A percentile compares a stretch with the other conserved stretches of the same genome.
Evolutionary conservation across 495 filamentous ascomycete species (phyloP).

Genomic region (Aspergillus homomorphus): DNA sequence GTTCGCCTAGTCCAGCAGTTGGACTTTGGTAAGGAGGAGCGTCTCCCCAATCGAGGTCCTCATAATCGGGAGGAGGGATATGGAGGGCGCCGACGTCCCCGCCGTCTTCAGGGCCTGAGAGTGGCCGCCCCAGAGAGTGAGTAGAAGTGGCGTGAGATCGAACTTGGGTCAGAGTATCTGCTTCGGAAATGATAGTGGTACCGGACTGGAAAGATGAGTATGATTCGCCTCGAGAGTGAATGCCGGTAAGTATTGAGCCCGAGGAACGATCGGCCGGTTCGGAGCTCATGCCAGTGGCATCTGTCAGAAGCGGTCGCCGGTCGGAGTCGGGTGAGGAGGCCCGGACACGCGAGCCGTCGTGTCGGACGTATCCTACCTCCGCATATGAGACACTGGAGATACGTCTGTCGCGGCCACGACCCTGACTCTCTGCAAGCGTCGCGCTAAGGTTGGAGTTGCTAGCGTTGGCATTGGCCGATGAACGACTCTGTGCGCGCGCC

Average conservation of each 20-base stretch:
- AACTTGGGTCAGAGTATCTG: constrained; percentile 26
- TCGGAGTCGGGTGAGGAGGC: constrained; percentile 79
- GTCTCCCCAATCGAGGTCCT: constrained; percentile 49
- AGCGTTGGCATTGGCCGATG: constrained; percentile 29
- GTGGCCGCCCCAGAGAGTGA: constrained; percentile 21
- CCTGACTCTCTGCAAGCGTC: constrained; percentile 57
- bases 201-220: constrained; percentile 35
- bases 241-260: constrained; percentile 24
- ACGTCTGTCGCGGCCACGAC: constrained; percentile 65
- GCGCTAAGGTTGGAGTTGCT: constrained; percentile 29
- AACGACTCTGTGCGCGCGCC: constrained; percentile 26
- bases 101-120: constrained; percentile 29
- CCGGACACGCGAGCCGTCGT: constrained; percentile 83
- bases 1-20: constrained; percentile 17
- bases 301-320: constrained; percentile 65
- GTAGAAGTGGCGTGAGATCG: constrained; percentile 25
- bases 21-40: constrained; percentile 45
- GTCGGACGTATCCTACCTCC: constrained; percentile 78
- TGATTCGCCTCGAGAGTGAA: constrained; percentile 34
- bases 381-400: constrained; percentile 85
- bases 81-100: constrained; percentile 31
- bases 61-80: constrained; percentile 46
- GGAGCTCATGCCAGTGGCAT: constrained; percentile 58
- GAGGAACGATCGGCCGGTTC: constrained; percentile 22
- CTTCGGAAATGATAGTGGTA: constrained; percentile 26